These are phyloP conservation scores for Mucor mucedo DNA, from an alignment of 371 early-diverging fungal genomes.

Conservation along the genomic window DNA sequence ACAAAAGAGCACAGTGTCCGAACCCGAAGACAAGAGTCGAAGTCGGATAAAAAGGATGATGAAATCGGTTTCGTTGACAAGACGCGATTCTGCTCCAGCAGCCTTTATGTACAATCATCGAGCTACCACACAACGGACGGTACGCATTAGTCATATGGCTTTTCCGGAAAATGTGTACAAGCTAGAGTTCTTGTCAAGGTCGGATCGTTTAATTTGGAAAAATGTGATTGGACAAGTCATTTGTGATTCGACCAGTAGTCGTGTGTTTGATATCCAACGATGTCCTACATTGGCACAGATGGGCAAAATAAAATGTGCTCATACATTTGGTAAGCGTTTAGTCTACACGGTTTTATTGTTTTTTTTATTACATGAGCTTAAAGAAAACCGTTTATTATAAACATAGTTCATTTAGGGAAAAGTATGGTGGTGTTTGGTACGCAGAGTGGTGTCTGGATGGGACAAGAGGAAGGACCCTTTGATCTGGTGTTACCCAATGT, in stretches of 20 bases:
- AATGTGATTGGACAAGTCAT: slow-evolving; percentile 5
- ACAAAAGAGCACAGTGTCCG: slow-evolving; percentile 13
- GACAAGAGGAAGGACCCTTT: slow-evolving; percentile 23
- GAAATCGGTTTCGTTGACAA: too few species aligned
- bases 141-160: slow-evolving; percentile 26
- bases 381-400: too few species aligned
- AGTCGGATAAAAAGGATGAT: neutral
- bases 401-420: neutral
- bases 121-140: slow-evolving; percentile 7
- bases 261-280: neutral
- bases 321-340: slow-evolving; percentile 20
- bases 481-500: slow-evolving; percentile 23
- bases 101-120: neutral
- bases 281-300: neutral
- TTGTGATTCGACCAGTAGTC: neutral
- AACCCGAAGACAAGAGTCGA: neutral
- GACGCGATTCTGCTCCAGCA: slow-evolving; percentile 1
- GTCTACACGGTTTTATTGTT: too few species aligned
- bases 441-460: slow-evolving; percentile 36
- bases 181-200: slow-evolving; percentile 18
- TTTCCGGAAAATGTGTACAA: slow-evolving; percentile 22
- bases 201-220: slow-evolving; percentile 23
- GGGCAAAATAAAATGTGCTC: slow-evolving; percentile 9
- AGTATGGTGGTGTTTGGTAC: slow-evolving; percentile 25
- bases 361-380: too few species aligned